Conservation (phyloP, 1,284 basidiomycete genomes). For the Melampsora larici-populina region DNA sequence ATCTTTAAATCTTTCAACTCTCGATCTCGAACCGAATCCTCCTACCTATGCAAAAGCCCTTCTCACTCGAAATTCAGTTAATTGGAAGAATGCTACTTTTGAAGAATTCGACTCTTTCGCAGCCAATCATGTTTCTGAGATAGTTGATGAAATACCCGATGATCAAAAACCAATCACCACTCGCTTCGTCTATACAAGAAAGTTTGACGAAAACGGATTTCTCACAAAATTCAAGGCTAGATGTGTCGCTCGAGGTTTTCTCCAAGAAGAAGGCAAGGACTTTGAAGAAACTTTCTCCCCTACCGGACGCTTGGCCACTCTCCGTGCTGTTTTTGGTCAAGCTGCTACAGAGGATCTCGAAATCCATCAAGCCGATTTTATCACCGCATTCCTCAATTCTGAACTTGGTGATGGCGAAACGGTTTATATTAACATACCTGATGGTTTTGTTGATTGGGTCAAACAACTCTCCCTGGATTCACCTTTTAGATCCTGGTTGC, state of each 20-base stretch:
- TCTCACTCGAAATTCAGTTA: background rate
- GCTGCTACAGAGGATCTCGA: background rate
- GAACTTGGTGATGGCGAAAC: conserved; percentile 19
- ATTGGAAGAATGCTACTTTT: background rate
- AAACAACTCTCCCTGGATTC: no score
- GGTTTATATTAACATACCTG: conserved; percentile 23
- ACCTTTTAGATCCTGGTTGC: no score
- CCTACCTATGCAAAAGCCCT: background rate
- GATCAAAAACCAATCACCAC: conserved; percentile 35
- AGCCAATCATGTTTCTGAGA: conserved; percentile 26
- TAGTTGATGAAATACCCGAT: background rate
- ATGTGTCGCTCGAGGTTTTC: conserved; percentile 37
- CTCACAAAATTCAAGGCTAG: conserved; percentile 30
- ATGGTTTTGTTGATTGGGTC: no score
- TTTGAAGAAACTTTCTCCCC: conserved; percentile 40
- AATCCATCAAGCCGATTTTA: conserved; percentile 23
- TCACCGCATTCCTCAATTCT: no score
- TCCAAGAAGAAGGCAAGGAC: conserved; percentile 30
- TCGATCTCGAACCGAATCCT: background rate
- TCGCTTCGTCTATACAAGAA: conserved; percentile 12
- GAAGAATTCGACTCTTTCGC: conserved; percentile 32
- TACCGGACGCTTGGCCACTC: conserved; percentile 16
- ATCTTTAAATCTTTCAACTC: no score
- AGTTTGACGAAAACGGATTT: no score
- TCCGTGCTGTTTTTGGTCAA: background rate